phyloP scores from a whole-genome alignment of 2,329 filamentous ascomycete species.

The Beauveria varroae region DNA sequence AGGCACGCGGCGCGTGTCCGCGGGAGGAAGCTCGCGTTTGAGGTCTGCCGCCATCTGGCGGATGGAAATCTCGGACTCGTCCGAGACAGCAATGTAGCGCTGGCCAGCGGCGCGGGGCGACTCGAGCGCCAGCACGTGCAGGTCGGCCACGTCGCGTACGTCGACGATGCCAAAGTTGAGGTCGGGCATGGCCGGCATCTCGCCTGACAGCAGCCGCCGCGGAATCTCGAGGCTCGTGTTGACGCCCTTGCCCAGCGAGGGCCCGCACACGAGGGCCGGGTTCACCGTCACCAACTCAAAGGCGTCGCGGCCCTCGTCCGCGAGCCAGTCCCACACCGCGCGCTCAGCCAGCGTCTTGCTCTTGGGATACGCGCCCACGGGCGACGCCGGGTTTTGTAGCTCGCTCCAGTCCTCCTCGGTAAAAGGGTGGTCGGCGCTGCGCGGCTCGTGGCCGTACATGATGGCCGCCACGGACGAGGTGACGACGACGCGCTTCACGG shows the following conservation, averaged over 20 bases:
- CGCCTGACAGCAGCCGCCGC: conserved; percentile 19
- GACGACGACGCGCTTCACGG: conserved; percentile 15
- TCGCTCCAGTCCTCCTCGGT: conserved; percentile 7
- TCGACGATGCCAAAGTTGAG: conserved; percentile 18
- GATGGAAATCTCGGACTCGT: not conserved
- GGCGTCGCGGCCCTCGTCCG: not conserved
- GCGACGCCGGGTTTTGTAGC: not conserved
- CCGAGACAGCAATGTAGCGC: conserved; percentile 9
- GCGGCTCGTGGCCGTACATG: conserved; percentile 1
- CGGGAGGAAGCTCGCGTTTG: not conserved
- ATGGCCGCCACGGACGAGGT: conserved; percentile 12
- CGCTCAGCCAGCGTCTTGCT: conserved; percentile 14
- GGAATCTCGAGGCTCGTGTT: conserved; percentile 17
- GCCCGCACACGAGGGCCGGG: conserved; percentile 14
- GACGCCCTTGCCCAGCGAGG: conserved; percentile 9
- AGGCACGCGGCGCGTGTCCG: not conserved
- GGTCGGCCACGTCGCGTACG: conserved; percentile 18
- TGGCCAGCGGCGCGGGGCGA: conserved; percentile 3
- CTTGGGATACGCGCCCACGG: conserved; percentile 7
- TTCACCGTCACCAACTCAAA: conserved; percentile 11
- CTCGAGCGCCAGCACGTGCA: conserved; percentile 9
- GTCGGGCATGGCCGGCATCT: conserved; percentile 19
- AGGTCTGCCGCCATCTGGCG: not conserved
- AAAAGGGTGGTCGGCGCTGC: not conserved
- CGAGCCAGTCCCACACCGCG: conserved; percentile 16